Conservation (phyloP, 108 stramenopile genomes). For the Hondaea fermentalgiana region DNA sequence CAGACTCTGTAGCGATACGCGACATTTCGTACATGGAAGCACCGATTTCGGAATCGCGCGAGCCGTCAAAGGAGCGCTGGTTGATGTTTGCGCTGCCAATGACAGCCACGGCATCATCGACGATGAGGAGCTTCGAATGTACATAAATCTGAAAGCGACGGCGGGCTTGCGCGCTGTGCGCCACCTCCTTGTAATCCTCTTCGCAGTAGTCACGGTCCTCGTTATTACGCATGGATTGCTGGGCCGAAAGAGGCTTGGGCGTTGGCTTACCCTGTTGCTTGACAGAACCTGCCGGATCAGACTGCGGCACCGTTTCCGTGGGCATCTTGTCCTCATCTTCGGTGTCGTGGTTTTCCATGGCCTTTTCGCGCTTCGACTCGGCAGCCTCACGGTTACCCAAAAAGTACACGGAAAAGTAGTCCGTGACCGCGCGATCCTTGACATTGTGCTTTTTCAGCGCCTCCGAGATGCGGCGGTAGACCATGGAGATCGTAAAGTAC, state of each 20-base stretch:
- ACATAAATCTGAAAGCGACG: conserved; percentile 46
- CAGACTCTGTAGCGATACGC: background rate
- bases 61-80: conserved; percentile 53
- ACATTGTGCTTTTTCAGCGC: background rate
- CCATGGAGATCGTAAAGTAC: conserved; percentile 42
- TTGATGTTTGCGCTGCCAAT: conserved; percentile 62
- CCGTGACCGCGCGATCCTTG: background rate
- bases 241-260: background rate
- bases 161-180: background rate
- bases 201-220: background rate
- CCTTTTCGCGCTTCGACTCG: background rate
- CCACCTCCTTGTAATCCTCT: background rate
- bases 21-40: background rate
- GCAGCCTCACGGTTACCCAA: background rate
- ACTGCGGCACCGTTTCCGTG: background rate
- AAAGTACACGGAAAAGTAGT: background rate
- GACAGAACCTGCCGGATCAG: background rate
- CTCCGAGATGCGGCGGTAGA: conserved; percentile 36
- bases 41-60: conserved; percentile 51
- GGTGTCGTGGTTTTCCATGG: background rate
- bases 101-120: conserved; percentile 54
- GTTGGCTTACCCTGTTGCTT: background rate
- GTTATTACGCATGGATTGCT: background rate
- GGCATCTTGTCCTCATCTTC: background rate
- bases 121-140: conserved; percentile 62